These are phyloP conservation scores for Ettlia oleoabundans DNA, from an alignment of 139 green algal genomes.

Conservation along the genomic window DNA sequence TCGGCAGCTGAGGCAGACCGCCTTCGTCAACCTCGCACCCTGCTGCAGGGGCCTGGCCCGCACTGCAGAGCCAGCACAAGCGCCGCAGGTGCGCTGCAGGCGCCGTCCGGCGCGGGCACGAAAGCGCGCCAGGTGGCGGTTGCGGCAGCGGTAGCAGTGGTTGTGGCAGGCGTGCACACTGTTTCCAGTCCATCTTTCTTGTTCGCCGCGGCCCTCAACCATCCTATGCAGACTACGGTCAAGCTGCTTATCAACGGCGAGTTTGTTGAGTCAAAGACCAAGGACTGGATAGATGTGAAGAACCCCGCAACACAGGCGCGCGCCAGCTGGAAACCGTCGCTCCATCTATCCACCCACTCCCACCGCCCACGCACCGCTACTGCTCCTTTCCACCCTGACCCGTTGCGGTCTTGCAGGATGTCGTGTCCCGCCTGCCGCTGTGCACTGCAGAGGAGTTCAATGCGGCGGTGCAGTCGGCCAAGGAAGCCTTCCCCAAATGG, in stretches of 20 bases:
- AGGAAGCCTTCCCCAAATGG: conserved; percentile 88
- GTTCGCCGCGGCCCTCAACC: not conserved
- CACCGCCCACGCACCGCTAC: not conserved
- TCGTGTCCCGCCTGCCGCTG: conserved; percentile 81
- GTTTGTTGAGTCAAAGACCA: conserved; percentile 72
- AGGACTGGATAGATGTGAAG: conserved; percentile 73
- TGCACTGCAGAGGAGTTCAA: conserved; percentile 88
- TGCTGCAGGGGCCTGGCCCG: not conserved
- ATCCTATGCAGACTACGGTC: conserved; percentile 42
- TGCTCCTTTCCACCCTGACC: conserved; percentile 49
- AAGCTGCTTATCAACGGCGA: conserved; percentile 79
- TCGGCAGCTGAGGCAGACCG: not conserved
- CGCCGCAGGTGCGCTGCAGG: not conserved
- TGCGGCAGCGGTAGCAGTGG: not conserved
- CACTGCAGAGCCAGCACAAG: not conserved
- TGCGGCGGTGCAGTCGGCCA: conserved; percentile 80
- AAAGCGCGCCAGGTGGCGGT: not conserved
- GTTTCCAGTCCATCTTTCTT: too few species aligned
- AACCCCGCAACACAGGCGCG: conserved; percentile 73
- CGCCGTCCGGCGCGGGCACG: not conserved
- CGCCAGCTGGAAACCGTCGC: not conserved
- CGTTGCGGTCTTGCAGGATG: conserved; percentile 73
- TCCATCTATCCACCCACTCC: not conserved
- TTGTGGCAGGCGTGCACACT: too few species aligned
- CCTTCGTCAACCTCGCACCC: not conserved